Percentiles rank a stretch among this genome's conserved stretches.
Evolutionary conservation across 1,284 basidiomycete species (phyloP).

Genomic region (Leccinum angustisporum): DNA sequence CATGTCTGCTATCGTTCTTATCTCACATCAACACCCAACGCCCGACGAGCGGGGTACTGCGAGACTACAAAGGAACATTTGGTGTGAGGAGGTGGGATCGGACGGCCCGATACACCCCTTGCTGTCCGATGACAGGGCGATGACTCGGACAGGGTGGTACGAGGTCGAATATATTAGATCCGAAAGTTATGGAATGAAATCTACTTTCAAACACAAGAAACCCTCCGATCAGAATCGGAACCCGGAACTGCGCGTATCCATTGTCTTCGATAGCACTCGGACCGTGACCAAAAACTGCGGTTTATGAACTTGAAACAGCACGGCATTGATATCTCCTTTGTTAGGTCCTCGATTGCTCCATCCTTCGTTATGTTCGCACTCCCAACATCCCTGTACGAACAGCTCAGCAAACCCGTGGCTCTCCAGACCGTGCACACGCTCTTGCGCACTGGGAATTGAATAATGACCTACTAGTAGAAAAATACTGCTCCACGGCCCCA

Average conservation of each 20-base stretch:
- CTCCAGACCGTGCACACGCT: constrained; percentile 61
- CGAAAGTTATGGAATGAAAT: too few relatives aligned
- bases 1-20: too few relatives aligned
- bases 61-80: too few relatives aligned
- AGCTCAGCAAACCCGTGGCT: constrained; percentile 88
- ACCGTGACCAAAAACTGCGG: constrained; percentile 64
- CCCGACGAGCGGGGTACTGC: too few relatives aligned
- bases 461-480: constrained; percentile 58
- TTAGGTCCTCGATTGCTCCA: constrained; percentile 41
- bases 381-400: constrained; percentile 12
- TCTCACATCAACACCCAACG: too few relatives aligned
- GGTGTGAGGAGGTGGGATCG: too few relatives aligned
- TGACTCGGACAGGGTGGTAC: too few relatives aligned
- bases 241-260: background rate
- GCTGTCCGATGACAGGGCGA: too few relatives aligned
- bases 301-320: constrained; percentile 59
- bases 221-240: too few relatives aligned
- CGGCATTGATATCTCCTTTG: constrained; percentile 57
- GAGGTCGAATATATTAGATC: too few relatives aligned
- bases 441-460: constrained; percentile 68
- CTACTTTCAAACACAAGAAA: too few relatives aligned
- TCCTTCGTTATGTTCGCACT: constrained; percentile 6
- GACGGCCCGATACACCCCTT: too few relatives aligned
- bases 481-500: constrained; percentile 70
- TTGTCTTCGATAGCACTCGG: constrained; percentile 65